These are phyloP conservation scores for Oldenlandia corymbosa DNA, from an alignment of 257 asterid species.

Conservation along the genomic window DNA sequence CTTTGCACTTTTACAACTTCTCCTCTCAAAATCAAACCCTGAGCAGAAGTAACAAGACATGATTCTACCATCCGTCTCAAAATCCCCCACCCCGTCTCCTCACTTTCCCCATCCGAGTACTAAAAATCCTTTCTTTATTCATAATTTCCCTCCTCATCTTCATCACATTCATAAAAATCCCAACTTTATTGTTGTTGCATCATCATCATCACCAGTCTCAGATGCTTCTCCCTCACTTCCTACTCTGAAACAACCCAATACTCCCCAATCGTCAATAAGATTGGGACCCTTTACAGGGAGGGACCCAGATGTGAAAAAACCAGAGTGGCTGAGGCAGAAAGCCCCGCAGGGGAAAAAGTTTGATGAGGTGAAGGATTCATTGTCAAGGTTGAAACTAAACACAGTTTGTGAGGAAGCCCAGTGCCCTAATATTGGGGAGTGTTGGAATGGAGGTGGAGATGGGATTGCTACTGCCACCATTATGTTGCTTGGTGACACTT, in stretches of 20 bases:
- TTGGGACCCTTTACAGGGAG: conserved; percentile 74
- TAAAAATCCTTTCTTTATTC: not conserved
- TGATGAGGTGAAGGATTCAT: conserved; percentile 74
- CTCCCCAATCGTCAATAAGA: conserved; percentile 34
- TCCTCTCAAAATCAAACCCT: not conserved
- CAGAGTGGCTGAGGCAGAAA: conserved; percentile 87
- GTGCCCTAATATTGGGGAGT: conserved; percentile 96
- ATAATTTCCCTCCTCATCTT: not conserved
- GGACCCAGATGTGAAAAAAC: conserved; percentile 76
- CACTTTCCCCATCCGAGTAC: too few relatives aligned
- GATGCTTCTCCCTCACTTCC: conserved; percentile 2
- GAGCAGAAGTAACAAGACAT: not conserved
- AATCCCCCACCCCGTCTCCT: conserved; percentile 7
- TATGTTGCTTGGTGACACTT: conserved; percentile 93
- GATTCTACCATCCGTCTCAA: conserved; percentile 14
- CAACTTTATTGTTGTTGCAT: not conserved
- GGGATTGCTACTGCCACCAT: conserved; percentile 96
- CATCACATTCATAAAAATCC: not conserved
- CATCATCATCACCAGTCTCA: not conserved
- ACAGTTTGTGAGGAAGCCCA: conserved; percentile 98
- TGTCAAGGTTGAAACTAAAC: conserved; percentile 70
- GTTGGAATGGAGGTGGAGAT: conserved; percentile 99
- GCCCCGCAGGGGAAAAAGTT: conserved; percentile 96
- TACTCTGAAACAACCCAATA: conserved; percentile 4
- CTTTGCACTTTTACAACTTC: not conserved